Evolutionary conservation across 2,329 filamentous ascomycete genomes (phyloP).

Genomic region (Cercospora nicotianae): DNA sequence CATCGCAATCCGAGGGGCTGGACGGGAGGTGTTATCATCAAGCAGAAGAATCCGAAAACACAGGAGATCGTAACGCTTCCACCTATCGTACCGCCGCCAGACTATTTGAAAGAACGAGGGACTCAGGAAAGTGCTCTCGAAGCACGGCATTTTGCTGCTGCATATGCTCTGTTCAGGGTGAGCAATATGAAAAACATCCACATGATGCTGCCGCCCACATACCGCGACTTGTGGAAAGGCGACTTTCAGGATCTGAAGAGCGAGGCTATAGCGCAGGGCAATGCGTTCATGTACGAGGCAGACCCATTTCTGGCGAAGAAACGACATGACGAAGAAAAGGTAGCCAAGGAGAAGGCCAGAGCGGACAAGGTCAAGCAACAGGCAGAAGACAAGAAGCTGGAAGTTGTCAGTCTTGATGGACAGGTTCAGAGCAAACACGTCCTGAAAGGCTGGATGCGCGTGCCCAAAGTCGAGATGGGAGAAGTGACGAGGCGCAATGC

Average conservation of each 20-base stretch:
- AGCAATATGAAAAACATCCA: slow-evolving; percentile 96
- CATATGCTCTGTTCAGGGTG: slow-evolving; percentile 86
- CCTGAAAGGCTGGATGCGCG: slow-evolving; percentile 72
- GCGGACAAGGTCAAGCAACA: slow-evolving; percentile 63
- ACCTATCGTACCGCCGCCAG: slow-evolving; percentile 76
- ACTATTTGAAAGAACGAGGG: slow-evolving; percentile 70
- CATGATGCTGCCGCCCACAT: slow-evolving; percentile 87
- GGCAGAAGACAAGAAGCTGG: slow-evolving; percentile 59
- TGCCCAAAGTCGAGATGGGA: slow-evolving; percentile 92
- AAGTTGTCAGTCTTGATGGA: slow-evolving; percentile 45
- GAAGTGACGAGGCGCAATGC: slow-evolving; percentile 74
- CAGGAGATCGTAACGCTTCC: slow-evolving; percentile 72
- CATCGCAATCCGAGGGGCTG: slow-evolving; percentile 36
- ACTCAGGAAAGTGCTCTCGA: slow-evolving; percentile 78
- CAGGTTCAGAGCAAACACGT: slow-evolving; percentile 42
- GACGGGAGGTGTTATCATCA: slow-evolving; percentile 78
- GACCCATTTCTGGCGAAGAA: slow-evolving; percentile 84
- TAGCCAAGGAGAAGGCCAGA: slow-evolving; percentile 74
- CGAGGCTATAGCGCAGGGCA: slow-evolving; percentile 72
- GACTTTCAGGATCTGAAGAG: slow-evolving; percentile 81
- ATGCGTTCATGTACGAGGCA: slow-evolving; percentile 88
- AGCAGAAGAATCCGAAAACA: slow-evolving; percentile 74
- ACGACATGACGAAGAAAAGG: slow-evolving; percentile 76
- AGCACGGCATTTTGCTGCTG: slow-evolving; percentile 88
- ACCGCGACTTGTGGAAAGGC: slow-evolving; percentile 85